These are phyloP conservation scores for Plantago coronopus DNA, from an alignment of 305 asterid species.

Conservation along the genomic window DNA sequence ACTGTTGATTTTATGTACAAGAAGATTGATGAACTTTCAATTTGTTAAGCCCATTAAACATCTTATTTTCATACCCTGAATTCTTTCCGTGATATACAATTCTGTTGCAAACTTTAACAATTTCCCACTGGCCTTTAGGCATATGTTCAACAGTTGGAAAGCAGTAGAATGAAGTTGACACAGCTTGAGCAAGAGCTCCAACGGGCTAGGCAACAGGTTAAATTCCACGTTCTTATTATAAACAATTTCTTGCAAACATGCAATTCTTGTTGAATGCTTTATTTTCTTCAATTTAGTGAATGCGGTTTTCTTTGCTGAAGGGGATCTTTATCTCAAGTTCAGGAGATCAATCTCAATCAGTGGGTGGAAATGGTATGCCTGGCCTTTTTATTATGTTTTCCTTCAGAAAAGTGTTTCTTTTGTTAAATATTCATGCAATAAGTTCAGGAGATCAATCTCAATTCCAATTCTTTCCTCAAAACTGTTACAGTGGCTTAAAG, in stretches of 20 bases:
- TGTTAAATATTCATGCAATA: no score
- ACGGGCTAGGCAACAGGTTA: slow-evolving; percentile 92
- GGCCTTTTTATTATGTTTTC: no score
- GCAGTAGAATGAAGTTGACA: slow-evolving; percentile 91
- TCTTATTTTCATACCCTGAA: background rate
- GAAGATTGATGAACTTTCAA: background rate
- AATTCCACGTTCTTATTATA: slow-evolving; percentile 8
- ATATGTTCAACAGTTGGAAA: slow-evolving; percentile 87
- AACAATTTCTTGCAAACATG: slow-evolving; percentile 5
- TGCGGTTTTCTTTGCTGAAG: slow-evolving; percentile 36
- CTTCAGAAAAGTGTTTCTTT: no score
- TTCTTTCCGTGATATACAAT: background rate
- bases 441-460: no score
- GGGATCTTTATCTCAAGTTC: slow-evolving; percentile 94
- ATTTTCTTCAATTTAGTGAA: slow-evolving; percentile 20
- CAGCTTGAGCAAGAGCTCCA: slow-evolving; percentile 96
- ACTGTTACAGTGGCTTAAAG: no score
- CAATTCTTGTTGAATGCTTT: slow-evolving; percentile 15
- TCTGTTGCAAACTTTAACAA: background rate
- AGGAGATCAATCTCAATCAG: slow-evolving; percentile 78
- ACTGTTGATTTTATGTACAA: background rate
- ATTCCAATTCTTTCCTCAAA: no score
- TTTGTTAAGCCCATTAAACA: no score
- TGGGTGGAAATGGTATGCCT: slow-evolving; percentile 48
- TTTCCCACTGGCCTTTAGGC: slow-evolving; percentile 47